Percentiles rank a stretch among this genome's conserved stretches.
These are phyloP conservation scores for Annona cherimola DNA, from an alignment of 164 flowering plant genomes.

Conservation along the genomic window DNA sequence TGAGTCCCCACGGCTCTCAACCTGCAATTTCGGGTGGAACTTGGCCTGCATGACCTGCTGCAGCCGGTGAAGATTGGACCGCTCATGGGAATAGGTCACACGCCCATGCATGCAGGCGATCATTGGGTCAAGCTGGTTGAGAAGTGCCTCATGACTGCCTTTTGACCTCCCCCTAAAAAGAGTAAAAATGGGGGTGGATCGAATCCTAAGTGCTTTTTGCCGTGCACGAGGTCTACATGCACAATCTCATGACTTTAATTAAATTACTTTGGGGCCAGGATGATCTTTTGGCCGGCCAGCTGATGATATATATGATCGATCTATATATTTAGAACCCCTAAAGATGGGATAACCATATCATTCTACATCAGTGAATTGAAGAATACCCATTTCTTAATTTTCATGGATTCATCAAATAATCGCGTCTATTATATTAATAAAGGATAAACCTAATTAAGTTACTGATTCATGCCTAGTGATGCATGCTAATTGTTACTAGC, in stretches of 20 bases:
- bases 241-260: not conserved
- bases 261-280: too few species aligned
- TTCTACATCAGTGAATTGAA: too few species aligned
- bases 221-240: not conserved
- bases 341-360: too few species aligned
- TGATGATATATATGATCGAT: too few species aligned
- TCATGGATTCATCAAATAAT: too few species aligned
- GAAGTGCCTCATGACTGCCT: not conserved
- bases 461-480: too few species aligned
- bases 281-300: too few species aligned
- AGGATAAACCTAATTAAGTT: too few species aligned
- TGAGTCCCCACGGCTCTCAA: constrained; percentile 14
- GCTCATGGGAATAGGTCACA: not conserved
- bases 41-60: not conserved
- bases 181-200: not conserved
- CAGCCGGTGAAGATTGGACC: constrained; percentile 2
- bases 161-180: not conserved
- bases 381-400: too few species aligned
- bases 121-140: not conserved
- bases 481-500: too few species aligned
- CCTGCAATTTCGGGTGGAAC: constrained; percentile 20
- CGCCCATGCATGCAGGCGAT: not conserved
- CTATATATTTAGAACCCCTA: too few species aligned
- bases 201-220: not conserved
- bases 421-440: too few species aligned